Evolutionary conservation across 1,139 yeast genomes (phyloP).

Genomic region (Kodamaea sp.): DNA sequence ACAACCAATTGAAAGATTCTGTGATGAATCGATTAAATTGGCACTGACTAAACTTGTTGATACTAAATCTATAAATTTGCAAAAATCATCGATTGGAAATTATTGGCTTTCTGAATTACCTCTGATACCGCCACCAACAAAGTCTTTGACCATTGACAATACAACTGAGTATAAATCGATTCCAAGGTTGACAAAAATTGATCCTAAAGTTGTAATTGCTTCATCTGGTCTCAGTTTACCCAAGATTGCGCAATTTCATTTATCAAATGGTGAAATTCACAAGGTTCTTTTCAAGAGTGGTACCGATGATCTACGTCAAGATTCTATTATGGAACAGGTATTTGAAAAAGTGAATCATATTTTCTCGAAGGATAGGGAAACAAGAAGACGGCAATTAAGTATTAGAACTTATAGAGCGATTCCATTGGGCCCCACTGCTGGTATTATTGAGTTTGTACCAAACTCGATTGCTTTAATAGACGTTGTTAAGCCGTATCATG

Average conservation of each 20-base stretch:
- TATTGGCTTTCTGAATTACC: conserved; percentile 59
- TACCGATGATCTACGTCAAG: conserved; percentile 90
- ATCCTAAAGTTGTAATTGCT: conserved; percentile 54
- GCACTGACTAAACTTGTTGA: conserved; percentile 46
- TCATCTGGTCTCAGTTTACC: conserved; percentile 84
- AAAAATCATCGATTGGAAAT: conserved; percentile 38
- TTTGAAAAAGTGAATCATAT: conserved; percentile 82
- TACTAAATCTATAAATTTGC: conserved; percentile 34
- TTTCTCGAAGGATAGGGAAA: conserved; percentile 51
- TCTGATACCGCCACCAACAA: conserved; percentile 68
- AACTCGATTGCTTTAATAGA: conserved; percentile 72
- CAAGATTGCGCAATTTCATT: conserved; percentile 56
- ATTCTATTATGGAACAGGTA: conserved; percentile 96
- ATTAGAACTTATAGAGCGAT: conserved; percentile 86
- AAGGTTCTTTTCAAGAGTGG: conserved; percentile 75
- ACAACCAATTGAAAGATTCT: conserved; percentile 44
- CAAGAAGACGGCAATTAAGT: conserved; percentile 53
- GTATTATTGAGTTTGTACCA: conserved; percentile 86
- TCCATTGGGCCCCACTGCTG: conserved; percentile 85
- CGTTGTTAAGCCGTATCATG: conserved; percentile 57
- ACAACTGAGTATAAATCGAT: conserved; percentile 46
- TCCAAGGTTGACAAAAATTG: conserved; percentile 47
- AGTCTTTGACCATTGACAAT: conserved; percentile 37
- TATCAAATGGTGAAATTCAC: conserved; percentile 56
- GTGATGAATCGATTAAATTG: conserved; percentile 48